phyloP scores from a whole-genome alignment of 1,284 basidiomycete genomes.

The Cryptococcus sp. region DNA sequence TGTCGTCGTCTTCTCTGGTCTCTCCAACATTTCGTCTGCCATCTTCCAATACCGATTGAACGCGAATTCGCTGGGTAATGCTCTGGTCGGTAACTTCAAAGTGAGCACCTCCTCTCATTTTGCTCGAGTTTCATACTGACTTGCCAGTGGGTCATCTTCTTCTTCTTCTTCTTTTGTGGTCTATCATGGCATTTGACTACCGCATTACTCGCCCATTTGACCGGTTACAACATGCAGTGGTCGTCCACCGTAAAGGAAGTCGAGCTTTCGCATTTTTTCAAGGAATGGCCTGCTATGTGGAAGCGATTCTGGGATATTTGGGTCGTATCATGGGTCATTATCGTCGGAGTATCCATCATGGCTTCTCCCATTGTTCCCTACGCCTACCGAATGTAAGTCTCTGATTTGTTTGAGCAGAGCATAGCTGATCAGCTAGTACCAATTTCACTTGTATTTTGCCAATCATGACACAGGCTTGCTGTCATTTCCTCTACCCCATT shows the following conservation, averaged over 20 bases:
- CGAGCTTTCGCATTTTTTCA: conserved; percentile 78
- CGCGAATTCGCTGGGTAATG: conserved; percentile 39
- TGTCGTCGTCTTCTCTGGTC: conserved; percentile 67
- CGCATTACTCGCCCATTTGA: conserved; percentile 70
- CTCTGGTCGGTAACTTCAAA: conserved; percentile 37
- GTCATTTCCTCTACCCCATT: conserved; percentile 36
- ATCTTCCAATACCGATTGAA: conserved; percentile 73
- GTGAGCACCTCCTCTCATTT: conserved; percentile 1
- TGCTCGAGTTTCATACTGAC: background rate
- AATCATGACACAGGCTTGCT: conserved; percentile 34
- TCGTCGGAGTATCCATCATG: conserved; percentile 32
- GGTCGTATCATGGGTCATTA: conserved; percentile 36
- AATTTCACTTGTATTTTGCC: conserved; percentile 41
- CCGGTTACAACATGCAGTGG: conserved; percentile 69
- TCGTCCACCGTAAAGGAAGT: conserved; percentile 50
- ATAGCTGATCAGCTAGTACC: conserved; percentile 13
- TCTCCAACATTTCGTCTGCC: conserved; percentile 68
- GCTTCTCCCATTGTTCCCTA: conserved; percentile 30
- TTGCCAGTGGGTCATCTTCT: conserved; percentile 44
- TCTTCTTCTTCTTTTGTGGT: conserved; percentile 82
- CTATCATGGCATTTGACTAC: conserved; percentile 67
- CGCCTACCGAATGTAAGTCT: conserved; percentile 37
- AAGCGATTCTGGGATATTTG: conserved; percentile 60
- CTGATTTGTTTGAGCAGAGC: too few species aligned
- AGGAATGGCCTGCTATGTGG: conserved; percentile 75